These are phyloP conservation scores for Auriscalpium microsporum DNA, from an alignment of 768 basidiomycete genomes.

Conservation along the genomic window DNA sequence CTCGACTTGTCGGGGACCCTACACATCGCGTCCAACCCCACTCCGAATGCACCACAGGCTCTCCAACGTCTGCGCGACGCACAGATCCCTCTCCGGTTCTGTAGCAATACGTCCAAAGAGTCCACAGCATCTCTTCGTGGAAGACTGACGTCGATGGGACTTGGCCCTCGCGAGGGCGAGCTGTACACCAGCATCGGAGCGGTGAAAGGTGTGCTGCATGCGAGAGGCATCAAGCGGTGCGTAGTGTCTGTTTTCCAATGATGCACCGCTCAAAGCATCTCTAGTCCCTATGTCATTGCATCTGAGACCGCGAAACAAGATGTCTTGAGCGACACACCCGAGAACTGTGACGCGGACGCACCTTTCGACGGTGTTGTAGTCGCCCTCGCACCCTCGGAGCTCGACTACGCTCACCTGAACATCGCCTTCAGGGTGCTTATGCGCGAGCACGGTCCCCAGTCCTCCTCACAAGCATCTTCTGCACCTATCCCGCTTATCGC, in stretches of 20 bases:
- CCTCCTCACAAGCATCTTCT: not conserved
- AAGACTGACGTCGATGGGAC: conserved; percentile 39
- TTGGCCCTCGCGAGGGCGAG: conserved; percentile 35
- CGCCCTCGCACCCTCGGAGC: conserved; percentile 43
- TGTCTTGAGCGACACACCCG: conserved; percentile 14
- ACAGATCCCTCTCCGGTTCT: conserved; percentile 39
- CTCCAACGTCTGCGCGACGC: conserved; percentile 26
- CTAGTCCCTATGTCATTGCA: conserved; percentile 30
- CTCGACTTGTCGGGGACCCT: conserved; percentile 66
- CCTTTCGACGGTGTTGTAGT: conserved; percentile 55
- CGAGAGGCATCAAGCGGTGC: conserved; percentile 35
- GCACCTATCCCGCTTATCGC: conserved; percentile 38
- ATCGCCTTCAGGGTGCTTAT: conserved; percentile 59
- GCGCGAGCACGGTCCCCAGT: conserved; percentile 8
- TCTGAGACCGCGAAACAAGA: conserved; percentile 23
- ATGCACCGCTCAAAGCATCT: conserved; percentile 32
- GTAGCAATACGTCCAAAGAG: conserved; percentile 68
- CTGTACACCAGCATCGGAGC: conserved; percentile 62
- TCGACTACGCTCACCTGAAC: conserved; percentile 52
- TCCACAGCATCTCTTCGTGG: conserved; percentile 36
- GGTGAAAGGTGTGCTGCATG: conserved; percentile 36
- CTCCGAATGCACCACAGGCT: conserved; percentile 38
- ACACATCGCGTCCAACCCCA: conserved; percentile 43
- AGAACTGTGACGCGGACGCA: conserved; percentile 5
- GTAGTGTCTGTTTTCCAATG: conserved; percentile 4